Evolutionary conservation across 2,329 filamentous ascomycete genomes (phyloP), one percentile per base, ranked within the genome.

Genomic region (Colletotrichum sp.): DNA sequence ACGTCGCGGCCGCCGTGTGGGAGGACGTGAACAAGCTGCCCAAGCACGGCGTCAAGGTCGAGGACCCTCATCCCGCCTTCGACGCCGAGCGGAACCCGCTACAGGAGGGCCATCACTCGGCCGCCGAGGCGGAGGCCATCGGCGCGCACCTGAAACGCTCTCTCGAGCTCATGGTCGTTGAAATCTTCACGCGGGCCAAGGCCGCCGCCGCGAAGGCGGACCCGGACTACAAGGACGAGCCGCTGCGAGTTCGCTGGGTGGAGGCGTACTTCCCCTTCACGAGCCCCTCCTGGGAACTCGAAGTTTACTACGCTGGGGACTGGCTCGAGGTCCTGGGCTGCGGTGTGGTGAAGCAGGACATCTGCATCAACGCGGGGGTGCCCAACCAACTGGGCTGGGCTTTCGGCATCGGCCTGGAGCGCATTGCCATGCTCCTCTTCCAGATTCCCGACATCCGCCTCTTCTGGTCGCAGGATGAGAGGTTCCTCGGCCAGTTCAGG

Each of bases 251-350:
- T 80, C 92, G 97, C 78, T 99, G 97, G 97, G 93, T 98, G 9
- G 96, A 98, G 84, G 96, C 97, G 2, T 98, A 97, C 85, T 99
- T 99, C 86, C 97, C 97, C 52, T 98, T 98, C 83, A 99, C 97
- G 1, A 96, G 93, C 74, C 97, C 97, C 0, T 97, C 94, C 8
- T 99, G 95, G 94, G 97, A 99, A 84, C 90, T 99, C 28, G 97
- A 99, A 83, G 95, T 99, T 12, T 96, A 95, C 88, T 98, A 96
- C 91, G 93, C 94, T 79, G 96, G 95, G 34, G 94, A 97, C 83
- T 99, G 97, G 97, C 92, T 99, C 39, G 97, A 99, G 86, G 93
- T 98, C 6, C 90, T 99, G 2, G 97, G 97, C n/a, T 97, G 94
- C 80, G 97, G 97, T 43, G 92, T 99, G 43, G 93, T 97, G 56